Base-by-base conservation (phyloP, 768 basidiomycete species). In the Lactifluus volemus region DNA sequence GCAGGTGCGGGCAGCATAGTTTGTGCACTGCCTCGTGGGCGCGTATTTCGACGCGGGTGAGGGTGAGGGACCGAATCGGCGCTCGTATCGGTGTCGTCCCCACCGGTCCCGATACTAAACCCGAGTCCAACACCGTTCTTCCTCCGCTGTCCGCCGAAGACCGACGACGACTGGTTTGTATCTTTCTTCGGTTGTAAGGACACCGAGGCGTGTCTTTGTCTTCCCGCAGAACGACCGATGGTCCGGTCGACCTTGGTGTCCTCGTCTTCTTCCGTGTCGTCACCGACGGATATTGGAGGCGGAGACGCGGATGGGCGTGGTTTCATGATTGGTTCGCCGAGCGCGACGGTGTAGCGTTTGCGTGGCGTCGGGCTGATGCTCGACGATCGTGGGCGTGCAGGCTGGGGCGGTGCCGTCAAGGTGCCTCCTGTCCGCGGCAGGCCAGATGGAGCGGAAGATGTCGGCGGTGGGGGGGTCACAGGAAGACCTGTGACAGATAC, bases 291-390 rank as follows among this genome's bases (percentile, higher is more conserved):
- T 29, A 58, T 52, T 30, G 67, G 60, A 14, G 70, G 68, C 4
- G 64, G 57, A 19, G 69, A 63, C 4, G 65, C 53, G 29, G 68
- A 68, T 5, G 67, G 45, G 39, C 63, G 49, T 2, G 69, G 58
- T 41, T 65, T 63, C 63, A 82, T 79, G 61, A 89, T 83, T 0
- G 88, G 85, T 2, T 82, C 86, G 10, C 89, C 89, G 0, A 93
- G 78, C 0, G 91, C 90, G 36, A 92, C 90, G 0, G 91, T 92
- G 69, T 93, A 92, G 42, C 91, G 79, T 68, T 93, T 93, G 61
- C 90, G 75, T 1, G 77, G 73, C 0, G 81, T 74, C 2, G 91
- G 89, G 3, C 88, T 89, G 1, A 84, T 78, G 67, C 84, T 86
- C 5, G 77, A 74, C 15, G 78, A 79, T 19, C 84, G 75, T 48